A percentile compares a stretch with the other conserved stretches of the same genome.
Evolutionary conservation across 2,329 filamentous ascomycete species (phyloP).

Genomic region (Fusarium sp.): DNA sequence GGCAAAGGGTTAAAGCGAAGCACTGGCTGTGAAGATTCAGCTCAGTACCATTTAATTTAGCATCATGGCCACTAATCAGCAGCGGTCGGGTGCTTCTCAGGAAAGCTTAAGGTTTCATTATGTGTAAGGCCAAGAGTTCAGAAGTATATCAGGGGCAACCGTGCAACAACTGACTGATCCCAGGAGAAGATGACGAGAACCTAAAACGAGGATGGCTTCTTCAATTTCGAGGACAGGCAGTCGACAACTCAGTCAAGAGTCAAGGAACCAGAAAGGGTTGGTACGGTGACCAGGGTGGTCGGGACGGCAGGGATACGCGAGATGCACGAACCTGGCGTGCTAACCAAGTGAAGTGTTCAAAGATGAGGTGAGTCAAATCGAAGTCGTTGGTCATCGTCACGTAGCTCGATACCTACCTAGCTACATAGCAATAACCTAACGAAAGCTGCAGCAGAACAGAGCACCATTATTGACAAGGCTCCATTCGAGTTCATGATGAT

Average conservation of each 20-base stretch:
- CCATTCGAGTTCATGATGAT: slow-evolving; percentile 17
- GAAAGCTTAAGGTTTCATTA: background rate
- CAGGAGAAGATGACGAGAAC: slow-evolving; percentile 5
- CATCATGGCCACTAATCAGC: background rate
- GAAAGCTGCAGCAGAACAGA: slow-evolving; percentile 12
- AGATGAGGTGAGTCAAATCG: slow-evolving; percentile 30
- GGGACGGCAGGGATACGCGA: slow-evolving; percentile 42
- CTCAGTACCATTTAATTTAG: background rate
- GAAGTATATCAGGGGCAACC: background rate
- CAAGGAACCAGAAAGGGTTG: slow-evolving; percentile 31
- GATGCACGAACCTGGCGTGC: slow-evolving; percentile 42
- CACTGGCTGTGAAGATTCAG: slow-evolving; percentile 9
- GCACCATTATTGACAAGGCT: slow-evolving; percentile 9
- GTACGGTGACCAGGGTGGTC: slow-evolving; percentile 38
- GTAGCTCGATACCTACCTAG: background rate
- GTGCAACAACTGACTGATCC: slow-evolving; percentile 1
- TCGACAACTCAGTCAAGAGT: slow-evolving; percentile 20
- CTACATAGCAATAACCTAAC: background rate
- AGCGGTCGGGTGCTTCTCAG: slow-evolving; percentile 2
- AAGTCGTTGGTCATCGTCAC: slow-evolving; percentile 25
- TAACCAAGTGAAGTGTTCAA: slow-evolving; percentile 31
- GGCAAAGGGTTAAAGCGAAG: slow-evolving; percentile 22
- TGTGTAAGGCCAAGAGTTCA: background rate
- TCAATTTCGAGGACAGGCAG: slow-evolving; percentile 15
- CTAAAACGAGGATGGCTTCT: slow-evolving; percentile 25